Conservation (phyloP, 768 basidiomycete species). For the Pulveroboletus sp. region DNA sequence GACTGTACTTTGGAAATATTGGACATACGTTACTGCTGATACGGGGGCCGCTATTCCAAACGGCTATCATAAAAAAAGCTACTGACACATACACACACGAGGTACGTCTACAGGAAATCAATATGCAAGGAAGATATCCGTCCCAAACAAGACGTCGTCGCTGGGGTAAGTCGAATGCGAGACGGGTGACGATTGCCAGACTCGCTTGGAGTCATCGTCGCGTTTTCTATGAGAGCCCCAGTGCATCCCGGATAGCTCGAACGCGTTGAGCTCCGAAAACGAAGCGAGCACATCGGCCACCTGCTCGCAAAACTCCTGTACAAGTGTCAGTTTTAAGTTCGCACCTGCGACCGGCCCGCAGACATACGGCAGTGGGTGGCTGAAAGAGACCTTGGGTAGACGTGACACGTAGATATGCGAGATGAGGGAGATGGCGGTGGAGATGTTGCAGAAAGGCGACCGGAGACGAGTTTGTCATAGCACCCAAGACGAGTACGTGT, state of each 20-base stretch:
- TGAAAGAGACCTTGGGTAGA: constrained; percentile 47
- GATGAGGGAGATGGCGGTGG: constrained; percentile 50
- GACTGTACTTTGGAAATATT: constrained; percentile 11
- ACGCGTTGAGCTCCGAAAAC: constrained; percentile 56
- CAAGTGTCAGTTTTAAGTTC: constrained; percentile 1
- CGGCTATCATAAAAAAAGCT: not conserved
- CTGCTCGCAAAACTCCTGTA: constrained; percentile 58
- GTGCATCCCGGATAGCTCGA: constrained; percentile 73
- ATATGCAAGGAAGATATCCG: constrained; percentile 28
- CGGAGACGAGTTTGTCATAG: constrained; percentile 54
- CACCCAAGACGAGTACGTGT: constrained; percentile 51
- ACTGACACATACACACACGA: constrained; percentile 6
- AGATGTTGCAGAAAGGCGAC: constrained; percentile 54
- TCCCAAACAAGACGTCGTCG: constrained; percentile 30
- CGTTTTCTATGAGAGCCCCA: constrained; percentile 57
- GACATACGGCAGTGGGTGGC: constrained; percentile 44
- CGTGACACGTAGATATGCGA: constrained; percentile 65
- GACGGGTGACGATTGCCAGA: constrained; percentile 53
- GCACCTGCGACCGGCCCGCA: not conserved
- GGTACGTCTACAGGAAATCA: constrained; percentile 21
- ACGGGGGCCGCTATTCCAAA: not conserved
- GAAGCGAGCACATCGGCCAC: constrained; percentile 54
- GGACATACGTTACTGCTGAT: constrained; percentile 9
- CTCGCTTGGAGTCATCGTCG: constrained; percentile 38
- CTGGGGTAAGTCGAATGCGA: constrained; percentile 25